These are phyloP conservation scores for Osmanthus fragrans DNA, from an alignment of 257 asterid genomes.

Conservation along the genomic window DNA sequence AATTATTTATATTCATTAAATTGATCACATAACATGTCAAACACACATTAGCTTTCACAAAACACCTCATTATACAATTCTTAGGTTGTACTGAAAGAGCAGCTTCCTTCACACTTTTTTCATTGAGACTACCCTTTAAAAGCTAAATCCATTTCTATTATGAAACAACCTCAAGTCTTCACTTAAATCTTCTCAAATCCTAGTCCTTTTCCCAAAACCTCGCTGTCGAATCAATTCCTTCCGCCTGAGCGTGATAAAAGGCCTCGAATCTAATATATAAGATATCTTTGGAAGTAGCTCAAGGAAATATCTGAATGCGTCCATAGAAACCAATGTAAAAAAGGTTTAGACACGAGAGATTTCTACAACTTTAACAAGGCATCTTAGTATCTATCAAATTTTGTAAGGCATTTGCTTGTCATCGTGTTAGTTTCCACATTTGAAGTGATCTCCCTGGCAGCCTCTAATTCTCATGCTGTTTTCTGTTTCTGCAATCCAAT, in stretches of 20 bases:
- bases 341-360: too few relatives aligned
- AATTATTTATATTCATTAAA: too few relatives aligned
- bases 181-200: background rate
- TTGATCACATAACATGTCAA: slow-evolving; percentile 1
- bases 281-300: background rate
- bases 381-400: background rate
- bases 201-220: too few relatives aligned
- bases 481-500: slow-evolving; percentile 66
- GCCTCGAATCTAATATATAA: too few relatives aligned
- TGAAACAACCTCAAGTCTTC: background rate
- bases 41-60: slow-evolving; percentile 37
- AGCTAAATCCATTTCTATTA: background rate
- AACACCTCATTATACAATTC: slow-evolving; percentile 29
- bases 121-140: slow-evolving; percentile 17
- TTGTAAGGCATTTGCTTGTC: background rate
- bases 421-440: slow-evolving; percentile 46
- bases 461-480: slow-evolving; percentile 54
- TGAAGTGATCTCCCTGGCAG: slow-evolving; percentile 48
- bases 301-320: background rate
- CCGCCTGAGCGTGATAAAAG: too few relatives aligned
- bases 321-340: background rate
- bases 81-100: slow-evolving; percentile 15
- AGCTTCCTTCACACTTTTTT: background rate
- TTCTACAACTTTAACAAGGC: too few relatives aligned
- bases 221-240: too few relatives aligned